Evolutionary conservation across 169 alveolate species (phyloP), one percentile per base, ranked within the genome.

Genomic region (Babesia divergens): DNA sequence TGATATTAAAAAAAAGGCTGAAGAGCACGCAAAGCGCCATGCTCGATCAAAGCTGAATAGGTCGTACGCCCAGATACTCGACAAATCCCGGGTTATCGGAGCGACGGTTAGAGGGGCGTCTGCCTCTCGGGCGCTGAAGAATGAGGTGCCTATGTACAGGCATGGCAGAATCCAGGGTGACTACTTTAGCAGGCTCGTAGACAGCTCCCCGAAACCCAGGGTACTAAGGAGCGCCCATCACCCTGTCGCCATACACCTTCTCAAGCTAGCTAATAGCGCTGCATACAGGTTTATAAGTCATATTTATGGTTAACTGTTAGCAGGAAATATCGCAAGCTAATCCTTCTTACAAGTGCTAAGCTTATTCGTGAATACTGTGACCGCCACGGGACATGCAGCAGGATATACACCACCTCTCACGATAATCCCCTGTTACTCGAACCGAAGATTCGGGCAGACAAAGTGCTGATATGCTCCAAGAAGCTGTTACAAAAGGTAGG

Each of bases 191-290:
- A 18, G 86, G 24, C 67, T 77, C 56, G 76, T 77, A 31, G 59
- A 77, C 68, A 77, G 86, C 72, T 77, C 86, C 26, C 84, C 88
- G 20, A 80, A 80, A 46, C 84, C 84, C 0, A 54, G 49, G 49
- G 79, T 80, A 14, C 60, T 80, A 11, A 56, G 80, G 58, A 59
- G 80, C 43, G 40, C 46, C 47, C 69, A 59, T 51, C 88, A 80
- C 56, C 88, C 88, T 20, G 79, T 80, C 32, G 68, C 77, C 29
- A 59, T 42, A 3, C 88, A 80, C 53, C 65, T 80, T 13, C 69
- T 69, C 32, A 80, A 80, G 49, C 69, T 80, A 24, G 55, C 77
- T 9, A 40, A 80, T 24, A 80, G 88, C 42, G 65, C 84, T 3
- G n/a, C 65, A 22, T 80, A 80, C 67, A 80, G 88, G 84, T 58